phyloP scores from a whole-genome alignment of 2,329 filamentous ascomycete genomes.

The Xylariaceae sp. region DNA sequence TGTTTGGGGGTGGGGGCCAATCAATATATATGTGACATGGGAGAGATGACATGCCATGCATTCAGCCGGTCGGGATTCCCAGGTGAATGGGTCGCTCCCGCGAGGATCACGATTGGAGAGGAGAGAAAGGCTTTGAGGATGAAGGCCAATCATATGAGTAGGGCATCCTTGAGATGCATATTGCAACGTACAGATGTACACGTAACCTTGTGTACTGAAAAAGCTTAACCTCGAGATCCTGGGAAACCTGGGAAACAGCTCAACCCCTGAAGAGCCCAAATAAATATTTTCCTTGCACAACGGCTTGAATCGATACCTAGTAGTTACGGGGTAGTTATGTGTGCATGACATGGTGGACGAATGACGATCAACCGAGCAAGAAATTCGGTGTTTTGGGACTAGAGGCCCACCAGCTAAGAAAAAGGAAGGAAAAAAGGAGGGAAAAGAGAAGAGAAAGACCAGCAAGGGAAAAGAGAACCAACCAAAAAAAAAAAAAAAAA shows the following conservation, averaged over 20 bases:
- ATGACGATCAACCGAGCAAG: not conserved
- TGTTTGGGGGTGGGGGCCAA: not conserved
- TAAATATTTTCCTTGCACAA: too few relatives aligned
- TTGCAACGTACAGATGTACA: not conserved
- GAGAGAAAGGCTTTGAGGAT: not conserved
- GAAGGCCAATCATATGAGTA: not conserved
- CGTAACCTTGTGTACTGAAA: not conserved
- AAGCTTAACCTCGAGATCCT: not conserved
- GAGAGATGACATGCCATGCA: not conserved
- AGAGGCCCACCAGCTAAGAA: too few relatives aligned
- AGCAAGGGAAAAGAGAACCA: too few relatives aligned
- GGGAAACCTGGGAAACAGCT: not conserved
- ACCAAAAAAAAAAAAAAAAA: too few relatives aligned
- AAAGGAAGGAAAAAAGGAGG: too few relatives aligned
- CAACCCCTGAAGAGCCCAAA: too few relatives aligned
- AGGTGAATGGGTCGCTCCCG: conserved; percentile 23
- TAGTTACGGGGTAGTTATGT: too few relatives aligned
- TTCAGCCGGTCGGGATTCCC: conserved; percentile 21
- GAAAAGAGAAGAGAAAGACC: too few relatives aligned
- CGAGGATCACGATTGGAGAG: conserved; percentile 16
- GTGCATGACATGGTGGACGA: too few relatives aligned
- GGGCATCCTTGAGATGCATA: not conserved
- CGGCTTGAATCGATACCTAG: too few relatives aligned
- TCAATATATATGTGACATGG: not conserved
- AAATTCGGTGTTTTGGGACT: not conserved